These are phyloP conservation scores for Diaporthe sp. DNA, from an alignment of 2,329 filamentous ascomycete genomes.

Conservation along the genomic window DNA sequence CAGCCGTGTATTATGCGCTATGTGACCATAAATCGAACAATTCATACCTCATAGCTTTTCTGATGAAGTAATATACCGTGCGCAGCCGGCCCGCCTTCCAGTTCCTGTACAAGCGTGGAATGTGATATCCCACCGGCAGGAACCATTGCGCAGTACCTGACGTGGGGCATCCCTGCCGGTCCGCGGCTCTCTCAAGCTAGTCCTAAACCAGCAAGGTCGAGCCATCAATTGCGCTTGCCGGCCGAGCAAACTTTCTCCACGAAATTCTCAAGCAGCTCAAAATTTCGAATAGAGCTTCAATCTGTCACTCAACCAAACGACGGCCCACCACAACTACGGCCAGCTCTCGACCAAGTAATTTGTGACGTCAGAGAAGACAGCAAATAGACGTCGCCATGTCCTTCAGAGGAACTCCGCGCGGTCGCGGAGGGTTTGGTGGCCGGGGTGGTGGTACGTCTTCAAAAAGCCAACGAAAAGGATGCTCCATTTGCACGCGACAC, in stretches of 20 bases:
- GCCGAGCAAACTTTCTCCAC: conserved; percentile 38
- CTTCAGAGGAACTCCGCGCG: conserved; percentile 67
- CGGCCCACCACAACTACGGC: conserved; percentile 31
- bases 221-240: conserved; percentile 33
- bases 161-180: conserved; percentile 33
- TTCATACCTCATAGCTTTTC: accelerated
- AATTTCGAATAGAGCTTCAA: conserved; percentile 4
- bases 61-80: too few species aligned
- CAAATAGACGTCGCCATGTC: conserved; percentile 64
- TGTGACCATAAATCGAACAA: neutral
- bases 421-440: conserved; percentile 63
- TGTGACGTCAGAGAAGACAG: conserved; percentile 38
- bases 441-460: conserved; percentile 59
- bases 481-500: neutral
- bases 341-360: conserved; percentile 26
- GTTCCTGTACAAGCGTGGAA: neutral
- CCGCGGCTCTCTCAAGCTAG: neutral
- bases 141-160: neutral
- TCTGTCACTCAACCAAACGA: conserved; percentile 15
- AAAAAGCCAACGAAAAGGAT: conserved; percentile 48
- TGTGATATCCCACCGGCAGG: neutral
- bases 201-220: conserved; percentile 27
- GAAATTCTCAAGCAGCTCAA: conserved; percentile 37
- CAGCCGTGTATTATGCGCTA: neutral
- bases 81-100: neutral